A percentile compares a stretch with the other conserved stretches of the same genome.
phyloP scores from a whole-genome alignment of 805 yeast genomes.

The Scheffersomyces coipomensis region DNA sequence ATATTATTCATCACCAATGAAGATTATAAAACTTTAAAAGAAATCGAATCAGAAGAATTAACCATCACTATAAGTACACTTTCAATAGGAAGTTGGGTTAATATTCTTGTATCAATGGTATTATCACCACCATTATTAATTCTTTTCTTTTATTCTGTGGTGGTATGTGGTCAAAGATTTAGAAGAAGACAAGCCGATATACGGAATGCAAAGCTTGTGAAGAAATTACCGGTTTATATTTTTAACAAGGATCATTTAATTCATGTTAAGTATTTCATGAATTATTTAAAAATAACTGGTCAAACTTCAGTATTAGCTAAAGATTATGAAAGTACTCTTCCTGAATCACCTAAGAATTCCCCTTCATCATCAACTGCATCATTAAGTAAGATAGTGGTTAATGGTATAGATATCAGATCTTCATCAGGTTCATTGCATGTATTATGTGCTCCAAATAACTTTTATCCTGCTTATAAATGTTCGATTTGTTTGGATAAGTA shows the following conservation, averaged over 20 bases:
- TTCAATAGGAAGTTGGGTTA: constrained; percentile 36
- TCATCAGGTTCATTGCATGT: constrained; percentile 15
- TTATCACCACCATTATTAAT: constrained; percentile 42
- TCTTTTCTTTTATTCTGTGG: constrained; percentile 28
- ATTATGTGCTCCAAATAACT: constrained; percentile 29
- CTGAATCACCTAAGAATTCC: constrained; percentile 12
- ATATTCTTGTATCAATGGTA: constrained; percentile 38
- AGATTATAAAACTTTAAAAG: constrained; percentile 28
- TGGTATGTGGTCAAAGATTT: constrained; percentile 27
- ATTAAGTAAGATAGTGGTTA: constrained; percentile 34
- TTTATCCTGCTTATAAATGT: constrained; percentile 50
- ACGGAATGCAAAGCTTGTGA: constrained; percentile 31
- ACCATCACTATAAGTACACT: constrained; percentile 27
- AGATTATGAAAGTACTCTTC: constrained; percentile 3
- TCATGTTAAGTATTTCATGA: constrained; percentile 18
- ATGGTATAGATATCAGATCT: constrained; percentile 37
- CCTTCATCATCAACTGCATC: constrained; percentile 22
- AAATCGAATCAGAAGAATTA: constrained; percentile 5
- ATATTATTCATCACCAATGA: constrained; percentile 51
- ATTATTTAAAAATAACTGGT: constrained; percentile 30
- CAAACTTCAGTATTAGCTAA: constrained; percentile 18
- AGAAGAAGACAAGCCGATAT: constrained; percentile 23
- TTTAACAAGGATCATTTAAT: constrained; percentile 36
- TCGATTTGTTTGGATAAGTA: constrained; percentile 59
- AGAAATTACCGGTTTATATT: constrained; percentile 36